Conservation (phyloP, 1,139 yeast species). For the Taphrina confusa region DNA sequence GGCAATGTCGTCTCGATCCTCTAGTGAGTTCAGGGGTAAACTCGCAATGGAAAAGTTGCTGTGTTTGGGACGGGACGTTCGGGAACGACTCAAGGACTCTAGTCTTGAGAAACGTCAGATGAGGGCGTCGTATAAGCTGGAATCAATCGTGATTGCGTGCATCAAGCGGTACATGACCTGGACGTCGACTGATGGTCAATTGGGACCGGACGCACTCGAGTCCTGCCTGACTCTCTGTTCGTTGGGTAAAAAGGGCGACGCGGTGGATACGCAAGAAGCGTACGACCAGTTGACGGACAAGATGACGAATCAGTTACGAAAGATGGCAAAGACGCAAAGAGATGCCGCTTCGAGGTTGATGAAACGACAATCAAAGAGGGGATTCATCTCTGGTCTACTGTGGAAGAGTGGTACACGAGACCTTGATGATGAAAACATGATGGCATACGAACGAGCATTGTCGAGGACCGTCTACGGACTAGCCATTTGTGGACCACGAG, state of each 20-base stretch:
- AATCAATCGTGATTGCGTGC: not conserved
- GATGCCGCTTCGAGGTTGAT: not conserved
- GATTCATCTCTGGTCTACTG: not conserved
- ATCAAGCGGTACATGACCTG: constrained; percentile 3
- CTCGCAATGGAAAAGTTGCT: constrained; percentile 30
- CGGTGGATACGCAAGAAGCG: not conserved
- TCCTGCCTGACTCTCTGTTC: not conserved
- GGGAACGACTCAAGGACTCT: not conserved
- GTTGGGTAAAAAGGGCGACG: not conserved
- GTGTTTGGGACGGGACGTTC: constrained; percentile 25
- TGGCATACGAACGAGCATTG: not conserved
- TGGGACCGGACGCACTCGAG: not conserved
- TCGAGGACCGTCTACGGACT: constrained; percentile 31
- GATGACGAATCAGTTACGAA: not conserved
- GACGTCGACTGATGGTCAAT: constrained; percentile 9
- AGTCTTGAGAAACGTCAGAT: not conserved
- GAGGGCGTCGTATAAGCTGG: not conserved
- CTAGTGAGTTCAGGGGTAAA: constrained; percentile 29
- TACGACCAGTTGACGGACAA: not conserved
- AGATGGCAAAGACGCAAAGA: constrained; percentile 1
- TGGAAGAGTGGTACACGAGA: not conserved
- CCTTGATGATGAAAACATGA: not conserved
- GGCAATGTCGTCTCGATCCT: not conserved
- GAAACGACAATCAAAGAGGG: not conserved
- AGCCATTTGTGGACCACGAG: constrained; percentile 17